Percentiles rank a stretch among this genome's conserved stretches.
Evolutionary conservation across 208 protist genomes (phyloP).

Genomic region (Balamuthia mandrillaris): DNA sequence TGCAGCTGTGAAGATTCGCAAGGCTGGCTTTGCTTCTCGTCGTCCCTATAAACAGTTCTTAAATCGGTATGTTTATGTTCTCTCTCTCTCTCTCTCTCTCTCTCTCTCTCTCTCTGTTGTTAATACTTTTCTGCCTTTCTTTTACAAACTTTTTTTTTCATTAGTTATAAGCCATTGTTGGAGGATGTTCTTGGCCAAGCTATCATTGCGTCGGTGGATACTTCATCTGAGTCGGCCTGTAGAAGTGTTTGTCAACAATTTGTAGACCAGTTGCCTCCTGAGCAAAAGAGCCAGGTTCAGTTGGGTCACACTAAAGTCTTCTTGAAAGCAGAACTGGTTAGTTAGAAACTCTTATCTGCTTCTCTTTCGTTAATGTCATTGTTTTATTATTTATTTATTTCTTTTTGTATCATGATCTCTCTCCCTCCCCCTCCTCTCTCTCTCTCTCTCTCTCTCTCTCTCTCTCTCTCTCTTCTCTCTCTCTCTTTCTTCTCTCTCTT

Average conservation of each 20-base stretch:
- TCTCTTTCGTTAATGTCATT: too few relatives aligned
- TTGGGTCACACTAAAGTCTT: constrained; percentile 33
- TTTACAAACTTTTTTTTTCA: background rate
- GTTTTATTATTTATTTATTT: too few relatives aligned
- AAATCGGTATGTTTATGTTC: too few relatives aligned
- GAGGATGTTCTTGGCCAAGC: background rate
- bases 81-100: too few relatives aligned
- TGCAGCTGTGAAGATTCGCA: background rate
- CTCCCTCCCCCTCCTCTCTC: too few relatives aligned
- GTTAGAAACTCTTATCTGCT: too few relatives aligned
- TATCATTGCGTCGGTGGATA: background rate
- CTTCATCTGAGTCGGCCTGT: background rate
- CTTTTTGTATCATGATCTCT: too few relatives aligned
- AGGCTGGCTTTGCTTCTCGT: background rate
- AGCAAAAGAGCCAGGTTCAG: background rate
- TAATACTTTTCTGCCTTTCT: too few relatives aligned
- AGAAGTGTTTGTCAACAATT: background rate
- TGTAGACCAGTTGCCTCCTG: background rate
- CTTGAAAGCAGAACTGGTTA: background rate
- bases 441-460: too few relatives aligned
- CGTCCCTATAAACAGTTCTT: background rate
- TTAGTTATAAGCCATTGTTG: background rate
- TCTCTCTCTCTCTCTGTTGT: too few relatives aligned
- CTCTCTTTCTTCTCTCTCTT: too few relatives aligned
- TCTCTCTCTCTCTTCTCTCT: too few relatives aligned